Percentiles rank a stretch among this genome's conserved stretches.
These are phyloP conservation scores for Epichloe sp. DNA, from an alignment of 2,329 filamentous ascomycete species.

Conservation along the genomic window DNA sequence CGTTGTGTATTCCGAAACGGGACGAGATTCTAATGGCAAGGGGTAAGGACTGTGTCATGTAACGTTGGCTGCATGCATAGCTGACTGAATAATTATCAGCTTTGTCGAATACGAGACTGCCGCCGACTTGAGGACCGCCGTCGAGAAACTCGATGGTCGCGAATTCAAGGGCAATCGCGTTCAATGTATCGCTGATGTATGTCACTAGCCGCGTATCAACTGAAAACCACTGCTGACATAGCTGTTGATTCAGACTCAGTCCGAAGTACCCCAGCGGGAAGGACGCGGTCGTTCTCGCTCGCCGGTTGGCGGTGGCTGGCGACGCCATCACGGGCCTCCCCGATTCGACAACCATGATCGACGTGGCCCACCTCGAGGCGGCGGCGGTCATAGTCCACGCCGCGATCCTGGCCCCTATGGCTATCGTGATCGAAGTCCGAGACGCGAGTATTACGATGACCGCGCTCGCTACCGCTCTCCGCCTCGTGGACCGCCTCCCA, in stretches of 20 bases:
- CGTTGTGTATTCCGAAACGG: constrained; percentile 95
- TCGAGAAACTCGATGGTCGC: constrained; percentile 85
- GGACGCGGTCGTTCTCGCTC: constrained; percentile 64
- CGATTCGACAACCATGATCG: constrained; percentile 66
- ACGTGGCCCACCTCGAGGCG: constrained; percentile 51
- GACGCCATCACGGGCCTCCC: constrained; percentile 51
- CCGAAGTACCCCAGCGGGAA: constrained; percentile 58
- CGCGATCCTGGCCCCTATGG: constrained; percentile 52
- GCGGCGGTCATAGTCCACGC: constrained; percentile 59
- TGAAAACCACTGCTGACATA: background rate
- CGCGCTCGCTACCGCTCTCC: constrained; percentile 70
- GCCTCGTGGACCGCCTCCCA: constrained; percentile 48
- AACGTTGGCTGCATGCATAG: background rate
- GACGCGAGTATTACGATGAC: constrained; percentile 80
- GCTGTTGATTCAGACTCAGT: constrained; percentile 49
- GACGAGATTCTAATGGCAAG: constrained; percentile 80
- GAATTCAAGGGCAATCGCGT: constrained; percentile 89
- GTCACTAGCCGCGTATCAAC: constrained; percentile 15
- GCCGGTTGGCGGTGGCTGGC: constrained; percentile 28
- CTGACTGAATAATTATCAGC: constrained; percentile 29
- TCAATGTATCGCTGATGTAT: constrained; percentile 76
- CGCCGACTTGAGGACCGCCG: constrained; percentile 75
- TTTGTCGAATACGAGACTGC: constrained; percentile 97
- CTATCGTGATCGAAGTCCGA: constrained; percentile 79
- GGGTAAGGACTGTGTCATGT: constrained; percentile 47